These are phyloP conservation scores for Calonectria hongkongensis DNA, from an alignment of 2,329 filamentous ascomycete species.

Conservation along the genomic window DNA sequence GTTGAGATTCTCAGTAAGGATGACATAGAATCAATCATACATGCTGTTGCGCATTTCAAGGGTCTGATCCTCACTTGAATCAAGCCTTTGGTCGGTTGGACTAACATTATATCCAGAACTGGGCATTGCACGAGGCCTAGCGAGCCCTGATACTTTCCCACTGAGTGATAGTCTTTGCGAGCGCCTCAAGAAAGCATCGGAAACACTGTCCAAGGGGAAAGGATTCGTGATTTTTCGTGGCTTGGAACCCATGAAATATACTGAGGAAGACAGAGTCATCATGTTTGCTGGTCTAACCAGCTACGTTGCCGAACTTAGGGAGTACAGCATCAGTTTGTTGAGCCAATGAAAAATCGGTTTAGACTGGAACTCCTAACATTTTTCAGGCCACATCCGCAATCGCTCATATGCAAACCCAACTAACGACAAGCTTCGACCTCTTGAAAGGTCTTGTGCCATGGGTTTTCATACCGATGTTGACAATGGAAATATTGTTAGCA, in stretches of 20 bases:
- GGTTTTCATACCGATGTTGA: constrained; percentile 1
- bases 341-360: background rate
- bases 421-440: background rate
- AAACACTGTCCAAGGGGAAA: background rate
- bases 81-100: background rate
- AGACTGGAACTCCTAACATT: background rate
- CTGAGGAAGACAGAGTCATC: constrained; percentile 3
- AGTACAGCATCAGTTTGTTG: constrained; percentile 5
- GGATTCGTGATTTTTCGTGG: background rate
- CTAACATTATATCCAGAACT: background rate
- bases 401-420: background rate
- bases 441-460: background rate
- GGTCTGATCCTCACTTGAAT: background rate
- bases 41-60: background rate
- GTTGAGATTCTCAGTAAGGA: background rate
- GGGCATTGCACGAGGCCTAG: background rate
- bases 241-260: background rate
- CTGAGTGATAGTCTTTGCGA: background rate
- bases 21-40: background rate
- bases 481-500: background rate
- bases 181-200: background rate
- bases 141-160: background rate
- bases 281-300: background rate
- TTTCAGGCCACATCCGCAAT: constrained; percentile 1
- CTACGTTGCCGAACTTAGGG: background rate